Percentiles rank a stretch among this genome's conserved stretches.
Evolutionary conservation across 2,329 filamentous ascomycete genomes (phyloP).

Genomic region (Ceratocystis colombiana): DNA sequence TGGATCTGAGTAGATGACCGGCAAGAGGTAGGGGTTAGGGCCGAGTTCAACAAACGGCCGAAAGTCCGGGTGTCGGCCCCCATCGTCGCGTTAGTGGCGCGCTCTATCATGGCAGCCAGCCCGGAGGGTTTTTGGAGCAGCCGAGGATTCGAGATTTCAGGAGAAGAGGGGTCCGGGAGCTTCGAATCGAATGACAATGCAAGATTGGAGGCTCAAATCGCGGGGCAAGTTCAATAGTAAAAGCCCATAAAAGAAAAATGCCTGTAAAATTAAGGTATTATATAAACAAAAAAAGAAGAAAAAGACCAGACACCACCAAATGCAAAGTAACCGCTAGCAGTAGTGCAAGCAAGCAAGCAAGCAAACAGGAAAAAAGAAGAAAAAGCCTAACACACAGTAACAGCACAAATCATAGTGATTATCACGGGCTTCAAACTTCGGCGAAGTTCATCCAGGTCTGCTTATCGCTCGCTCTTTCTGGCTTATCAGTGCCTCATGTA

Average conservation of each 20-base stretch:
- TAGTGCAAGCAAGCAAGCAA: background rate
- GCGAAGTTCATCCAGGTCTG: background rate
- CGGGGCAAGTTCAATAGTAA: background rate
- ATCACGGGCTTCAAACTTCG: background rate
- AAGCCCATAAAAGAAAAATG: background rate
- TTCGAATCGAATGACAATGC: background rate
- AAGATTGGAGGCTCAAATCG: background rate
- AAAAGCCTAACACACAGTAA: background rate
- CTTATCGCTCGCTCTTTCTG: background rate
- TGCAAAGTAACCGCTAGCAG: background rate
- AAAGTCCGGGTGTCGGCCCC: constrained; percentile 16
- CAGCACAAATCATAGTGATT: background rate
- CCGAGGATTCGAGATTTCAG: background rate
- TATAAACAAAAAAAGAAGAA: background rate
- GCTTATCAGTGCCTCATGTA: background rate
- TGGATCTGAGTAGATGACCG: constrained; percentile 14
- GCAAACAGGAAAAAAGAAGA: too few species aligned
- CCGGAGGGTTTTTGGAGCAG: background rate
- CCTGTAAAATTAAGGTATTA: background rate
- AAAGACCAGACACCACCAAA: background rate
- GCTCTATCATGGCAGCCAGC: constrained; percentile 25
- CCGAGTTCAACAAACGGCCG: constrained; percentile 23
- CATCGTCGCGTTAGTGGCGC: constrained; percentile 15
- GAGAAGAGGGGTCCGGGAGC: background rate
- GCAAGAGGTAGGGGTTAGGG: constrained; percentile 15